Percentiles rank a stretch among this genome's conserved stretches.
phyloP scores from a whole-genome alignment of 345 rosid genomes.

The Pseudoturritis turrita region DNA sequence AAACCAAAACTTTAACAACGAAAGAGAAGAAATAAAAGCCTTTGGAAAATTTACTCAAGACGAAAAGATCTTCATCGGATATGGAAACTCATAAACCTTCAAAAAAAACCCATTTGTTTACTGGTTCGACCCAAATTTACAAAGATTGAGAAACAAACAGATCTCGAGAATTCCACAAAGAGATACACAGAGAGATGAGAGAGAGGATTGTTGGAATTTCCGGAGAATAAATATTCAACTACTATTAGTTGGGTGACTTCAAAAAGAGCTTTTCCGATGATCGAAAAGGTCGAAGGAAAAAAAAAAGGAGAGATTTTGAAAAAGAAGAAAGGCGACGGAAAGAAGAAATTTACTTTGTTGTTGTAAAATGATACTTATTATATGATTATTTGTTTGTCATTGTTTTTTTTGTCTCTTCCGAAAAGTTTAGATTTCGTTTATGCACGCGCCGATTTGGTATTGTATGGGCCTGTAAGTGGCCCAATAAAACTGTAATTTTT shows the following conservation, averaged over 20 bases:
- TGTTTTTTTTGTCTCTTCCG: neutral
- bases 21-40: neutral
- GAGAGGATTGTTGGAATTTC: neutral
- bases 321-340: neutral
- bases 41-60: slow-evolving; percentile 7
- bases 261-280: slow-evolving; percentile 31
- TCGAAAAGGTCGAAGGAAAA: slow-evolving; percentile 9
- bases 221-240: neutral
- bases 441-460: neutral
- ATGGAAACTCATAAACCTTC: slow-evolving; percentile 32
- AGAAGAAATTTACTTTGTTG: neutral
- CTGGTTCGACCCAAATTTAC: slow-evolving; percentile 6
- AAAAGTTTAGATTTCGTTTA: neutral
- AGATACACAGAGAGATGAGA: neutral
- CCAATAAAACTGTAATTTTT: no score
- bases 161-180: slow-evolving; percentile 5
- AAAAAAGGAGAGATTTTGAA: neutral
- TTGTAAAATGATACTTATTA: neutral
- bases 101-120: slow-evolving; percentile 18
- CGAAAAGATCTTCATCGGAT: slow-evolving; percentile 16
- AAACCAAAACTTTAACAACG: slow-evolving; percentile 13
- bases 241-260: neutral
- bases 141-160: slow-evolving; percentile 6
- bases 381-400: neutral
- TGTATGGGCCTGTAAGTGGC: slow-evolving; percentile 3